Evolutionary conservation across 2,329 filamentous ascomycete species (phyloP), one percentile per base, ranked within the genome.

Genomic region (Aspergillus arachidicola): DNA sequence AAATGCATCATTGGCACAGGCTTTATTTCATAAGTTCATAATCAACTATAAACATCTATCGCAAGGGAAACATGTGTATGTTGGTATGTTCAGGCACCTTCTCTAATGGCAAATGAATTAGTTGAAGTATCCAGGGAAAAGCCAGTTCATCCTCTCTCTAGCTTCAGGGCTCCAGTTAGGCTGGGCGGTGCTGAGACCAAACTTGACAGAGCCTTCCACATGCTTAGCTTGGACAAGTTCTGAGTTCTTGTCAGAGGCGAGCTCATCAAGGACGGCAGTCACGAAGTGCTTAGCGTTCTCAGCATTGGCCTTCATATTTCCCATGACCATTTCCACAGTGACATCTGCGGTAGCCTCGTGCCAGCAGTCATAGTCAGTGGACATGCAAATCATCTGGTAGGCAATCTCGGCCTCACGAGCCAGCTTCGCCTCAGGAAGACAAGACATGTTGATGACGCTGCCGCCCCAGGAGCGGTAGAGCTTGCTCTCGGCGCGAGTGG

Each of bases 341-440:
- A 99, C 95, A 65, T 87, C 83, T 68, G 91, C 92, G 62, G 88
- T 91, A 56, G 86, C 86, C 23, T 86, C 88, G 57, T 94, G 91
- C 95, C 95, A 99, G 87, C 94, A 98, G 83, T 99, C 95, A 79
- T 99, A 99, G 83, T 99, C 95, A 32, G 95, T 99, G 38, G 93
- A 92, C 95, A 99, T 99, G 85, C 94, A 97, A 74, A 99, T 96
- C 87, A 97, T 96, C 83, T 96, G 93, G 80, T 98, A 98, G 41
- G 91, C 91, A 71, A 99, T 91, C 83, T 99, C 95, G 28, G 95
- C 95, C 83, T 99, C 95, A 59, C 92, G 89, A 11, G 95, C 95
- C 23, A 99, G 89, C 85, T 99, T 99, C 57, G 94, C 91, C 82
- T 99, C 95, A 23, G 95, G 95, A 19, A 99, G 86, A 16, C 90